Evolutionary conservation across 768 basidiomycete genomes (phyloP).

Genomic region (Kwoniella mangroviensis): DNA sequence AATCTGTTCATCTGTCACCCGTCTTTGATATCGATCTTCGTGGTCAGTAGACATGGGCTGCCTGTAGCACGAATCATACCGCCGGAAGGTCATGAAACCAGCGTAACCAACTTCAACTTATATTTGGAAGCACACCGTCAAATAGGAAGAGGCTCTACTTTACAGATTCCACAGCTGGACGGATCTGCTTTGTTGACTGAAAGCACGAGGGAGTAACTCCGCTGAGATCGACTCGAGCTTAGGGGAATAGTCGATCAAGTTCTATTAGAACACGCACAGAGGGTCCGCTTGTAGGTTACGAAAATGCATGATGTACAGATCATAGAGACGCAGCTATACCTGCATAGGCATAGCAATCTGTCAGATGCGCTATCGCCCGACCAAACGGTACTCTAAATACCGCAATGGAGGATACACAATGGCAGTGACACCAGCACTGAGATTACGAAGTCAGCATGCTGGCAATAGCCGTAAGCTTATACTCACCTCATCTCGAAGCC

Average conservation of each 20-base stretch:
- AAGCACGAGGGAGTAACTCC: conserved; percentile 27
- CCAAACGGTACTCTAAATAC: conserved; percentile 61
- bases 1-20: conserved; percentile 41
- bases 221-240: conserved; percentile 1
- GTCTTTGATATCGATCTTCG: conserved; percentile 30
- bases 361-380: conserved; percentile 26
- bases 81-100: conserved; percentile 17
- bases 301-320: too few species aligned
- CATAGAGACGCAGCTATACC: neutral
- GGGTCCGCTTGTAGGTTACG: too few species aligned
- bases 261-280: too few species aligned
- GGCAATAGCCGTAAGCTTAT: neutral
- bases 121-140: conserved; percentile 30
- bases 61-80: conserved; percentile 35
- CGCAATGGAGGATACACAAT: conserved; percentile 63
- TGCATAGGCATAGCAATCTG: neutral
- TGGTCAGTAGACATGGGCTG: conserved; percentile 23
- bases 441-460: conserved; percentile 42
- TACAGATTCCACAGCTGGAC: conserved; percentile 14
- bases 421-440: conserved; percentile 58
- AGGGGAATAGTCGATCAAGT: neutral
- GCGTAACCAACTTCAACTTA: conserved; percentile 34
- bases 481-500: conserved; percentile 63
- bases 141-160: conserved; percentile 34
- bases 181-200: conserved; percentile 34